Evolutionary conservation across 352 stramenopile species (phyloP).

Genomic region (Phytophthora macrochlamydospora): DNA sequence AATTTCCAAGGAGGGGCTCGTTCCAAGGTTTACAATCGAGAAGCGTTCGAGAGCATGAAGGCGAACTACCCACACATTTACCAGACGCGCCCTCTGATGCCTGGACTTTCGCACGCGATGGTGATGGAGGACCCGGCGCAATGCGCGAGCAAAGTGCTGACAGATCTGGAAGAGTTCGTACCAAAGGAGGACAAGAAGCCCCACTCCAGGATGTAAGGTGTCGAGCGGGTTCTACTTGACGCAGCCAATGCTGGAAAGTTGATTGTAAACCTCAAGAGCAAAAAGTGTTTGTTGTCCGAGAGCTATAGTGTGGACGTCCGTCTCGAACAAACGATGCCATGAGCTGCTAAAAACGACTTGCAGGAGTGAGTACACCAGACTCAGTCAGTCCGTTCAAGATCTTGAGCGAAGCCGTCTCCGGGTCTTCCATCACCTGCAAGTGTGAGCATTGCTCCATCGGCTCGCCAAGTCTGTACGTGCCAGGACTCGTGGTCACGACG

Average conservation of each 20-base stretch:
- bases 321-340: too few relatives aligned
- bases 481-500: constrained; percentile 19
- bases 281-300: too few relatives aligned
- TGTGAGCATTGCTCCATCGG: constrained; percentile 41
- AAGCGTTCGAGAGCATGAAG: constrained; percentile 36
- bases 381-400: constrained; percentile 35
- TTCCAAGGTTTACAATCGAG: constrained; percentile 42
- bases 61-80: constrained; percentile 42
- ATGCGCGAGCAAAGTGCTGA: constrained; percentile 39
- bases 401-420: constrained; percentile 23
- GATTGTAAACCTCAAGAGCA: too few relatives aligned
- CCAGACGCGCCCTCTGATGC: constrained; percentile 26
- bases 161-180: constrained; percentile 28
- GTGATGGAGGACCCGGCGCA: constrained; percentile 49
- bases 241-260: too few relatives aligned
- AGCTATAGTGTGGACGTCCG: too few relatives aligned
- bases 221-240: too few relatives aligned
- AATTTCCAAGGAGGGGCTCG: constrained; percentile 43
- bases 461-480: constrained; percentile 35
- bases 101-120: constrained; percentile 45
- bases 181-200: neutral
- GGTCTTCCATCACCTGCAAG: constrained; percentile 44
- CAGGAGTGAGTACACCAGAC: neutral
- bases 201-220: constrained; percentile 10
- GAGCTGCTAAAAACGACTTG: too few relatives aligned